Evolutionary conservation across 441 rosid genomes (phyloP).

Genomic region (Arabidopsis lyrata): DNA sequence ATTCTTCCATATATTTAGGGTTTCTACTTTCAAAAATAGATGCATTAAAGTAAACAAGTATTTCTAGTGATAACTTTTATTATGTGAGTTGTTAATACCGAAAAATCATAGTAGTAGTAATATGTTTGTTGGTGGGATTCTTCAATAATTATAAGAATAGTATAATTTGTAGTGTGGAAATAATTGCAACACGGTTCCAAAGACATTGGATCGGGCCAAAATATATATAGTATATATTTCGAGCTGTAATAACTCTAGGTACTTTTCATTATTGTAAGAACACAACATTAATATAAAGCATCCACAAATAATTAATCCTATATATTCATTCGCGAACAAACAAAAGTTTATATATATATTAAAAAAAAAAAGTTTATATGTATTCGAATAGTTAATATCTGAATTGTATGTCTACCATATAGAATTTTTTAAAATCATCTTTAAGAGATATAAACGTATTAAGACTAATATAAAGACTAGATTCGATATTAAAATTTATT

Average conservation of each 20-base stretch:
- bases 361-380: no score
- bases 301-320: neutral
- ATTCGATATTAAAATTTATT: neutral
- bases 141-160: neutral
- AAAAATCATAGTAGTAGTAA: neutral
- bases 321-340: neutral
- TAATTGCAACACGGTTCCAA: constrained; percentile 23
- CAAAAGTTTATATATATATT: neutral
- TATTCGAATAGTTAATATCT: neutral
- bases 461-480: neutral
- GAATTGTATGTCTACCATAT: neutral
- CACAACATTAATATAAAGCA: neutral
- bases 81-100: neutral
- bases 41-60: neutral
- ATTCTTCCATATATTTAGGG: constrained; percentile 8
- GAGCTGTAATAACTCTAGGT: constrained; percentile 1
- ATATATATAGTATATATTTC: neutral
- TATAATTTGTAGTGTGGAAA: neutral
- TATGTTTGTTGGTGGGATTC: constrained; percentile 26
- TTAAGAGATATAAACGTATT: no score
- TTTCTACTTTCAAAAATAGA: neutral
- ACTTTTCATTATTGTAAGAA: neutral
- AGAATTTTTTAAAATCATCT: no score
- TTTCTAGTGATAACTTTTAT: neutral
- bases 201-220: constrained; percentile 22